These are phyloP conservation scores for Kockiozyma suomiensis DNA, from an alignment of 805 yeast species.

Conservation along the genomic window DNA sequence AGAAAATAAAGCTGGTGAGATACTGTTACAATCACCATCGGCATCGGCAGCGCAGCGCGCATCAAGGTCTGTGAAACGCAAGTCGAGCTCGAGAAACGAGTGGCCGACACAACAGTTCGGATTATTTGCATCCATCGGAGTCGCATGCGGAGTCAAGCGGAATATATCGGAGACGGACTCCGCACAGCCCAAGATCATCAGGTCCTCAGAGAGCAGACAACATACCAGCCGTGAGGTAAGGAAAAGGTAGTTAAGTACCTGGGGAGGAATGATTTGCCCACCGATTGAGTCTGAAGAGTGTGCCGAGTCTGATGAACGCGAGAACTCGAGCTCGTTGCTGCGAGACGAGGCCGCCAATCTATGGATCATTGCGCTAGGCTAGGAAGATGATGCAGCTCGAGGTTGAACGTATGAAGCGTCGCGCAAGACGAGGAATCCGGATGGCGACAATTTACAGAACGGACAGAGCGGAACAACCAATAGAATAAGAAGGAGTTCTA, in stretches of 20 bases:
- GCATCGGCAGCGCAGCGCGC: background rate
- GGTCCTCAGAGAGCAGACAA: background rate
- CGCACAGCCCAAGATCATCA: background rate
- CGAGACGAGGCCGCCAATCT: constrained; percentile 6
- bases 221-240: constrained; percentile 4
- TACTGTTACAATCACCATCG: background rate
- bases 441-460: too few species aligned
- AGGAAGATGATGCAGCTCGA: too few species aligned
- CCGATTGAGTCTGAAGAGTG: background rate
- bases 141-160: constrained; percentile 5
- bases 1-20: background rate
- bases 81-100: constrained; percentile 1
- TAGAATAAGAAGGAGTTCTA: too few species aligned
- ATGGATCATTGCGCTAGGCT: constrained; percentile 3
- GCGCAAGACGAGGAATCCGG: too few species aligned
- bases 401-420: too few species aligned
- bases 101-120: constrained; percentile 6
- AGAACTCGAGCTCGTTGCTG: constrained; percentile 4
- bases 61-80: background rate
- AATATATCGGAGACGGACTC: constrained; percentile 4
- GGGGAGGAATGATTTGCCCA: background rate
- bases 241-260: constrained; percentile 3
- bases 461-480: too few species aligned
- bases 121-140: background rate
- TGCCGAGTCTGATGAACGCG: constrained; percentile 2